phyloP scores from a whole-genome alignment of 441 rosid species.

The Manihot esculenta region DNA sequence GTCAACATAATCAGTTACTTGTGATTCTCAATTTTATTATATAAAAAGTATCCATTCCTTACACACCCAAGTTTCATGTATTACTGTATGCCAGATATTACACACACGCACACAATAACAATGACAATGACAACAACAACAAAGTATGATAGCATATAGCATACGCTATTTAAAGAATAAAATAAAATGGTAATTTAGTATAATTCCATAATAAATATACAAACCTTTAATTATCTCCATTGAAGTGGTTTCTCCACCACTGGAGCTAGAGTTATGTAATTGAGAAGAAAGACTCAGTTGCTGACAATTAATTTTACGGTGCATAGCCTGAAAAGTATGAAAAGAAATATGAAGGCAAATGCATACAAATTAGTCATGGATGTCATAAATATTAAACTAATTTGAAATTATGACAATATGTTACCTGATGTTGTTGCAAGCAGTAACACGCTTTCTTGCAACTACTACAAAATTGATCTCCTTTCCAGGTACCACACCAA shows the following conservation, averaged over 20 bases:
- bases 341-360: background rate
- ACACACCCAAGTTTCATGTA: background rate
- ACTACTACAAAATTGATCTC: conserved; percentile 66
- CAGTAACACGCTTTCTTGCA: conserved; percentile 75
- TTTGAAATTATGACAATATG: background rate
- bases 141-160: too few species aligned
- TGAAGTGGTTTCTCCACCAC: conserved; percentile 29
- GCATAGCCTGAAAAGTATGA: conserved; percentile 46
- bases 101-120: too few species aligned
- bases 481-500: conserved; percentile 99
- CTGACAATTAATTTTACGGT: conserved; percentile 67
- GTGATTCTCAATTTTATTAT: too few species aligned
- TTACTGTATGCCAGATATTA: background rate
- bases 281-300: conserved; percentile 33
- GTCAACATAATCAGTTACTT: too few species aligned
- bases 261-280: conserved; percentile 32
- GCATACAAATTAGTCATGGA: background rate
- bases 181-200: too few species aligned
- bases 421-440: conserved; percentile 79
- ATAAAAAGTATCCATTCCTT: background rate
- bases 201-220: conserved; percentile 18
- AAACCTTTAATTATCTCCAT: conserved; percentile 45
- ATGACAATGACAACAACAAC: too few species aligned
- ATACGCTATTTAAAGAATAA: too few species aligned
- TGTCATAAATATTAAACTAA: conserved; percentile 1